Evolutionary conservation across 148 eudicot genomes (phyloP).

Genomic region (Amaranthus palmeri): DNA sequence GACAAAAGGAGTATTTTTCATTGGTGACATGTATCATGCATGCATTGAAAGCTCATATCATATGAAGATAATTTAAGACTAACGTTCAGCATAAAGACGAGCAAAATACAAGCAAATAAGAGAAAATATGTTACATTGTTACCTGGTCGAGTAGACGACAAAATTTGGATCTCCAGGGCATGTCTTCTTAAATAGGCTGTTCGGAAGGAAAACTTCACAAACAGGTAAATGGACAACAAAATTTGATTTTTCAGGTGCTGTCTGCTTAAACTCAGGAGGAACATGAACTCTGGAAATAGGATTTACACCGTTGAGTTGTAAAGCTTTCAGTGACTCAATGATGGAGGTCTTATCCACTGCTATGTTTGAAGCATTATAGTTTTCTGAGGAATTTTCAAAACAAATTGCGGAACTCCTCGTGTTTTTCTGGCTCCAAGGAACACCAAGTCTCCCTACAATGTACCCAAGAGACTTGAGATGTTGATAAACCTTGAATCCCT

Average conservation of each 20-base stretch:
- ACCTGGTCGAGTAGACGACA: constrained; percentile 60
- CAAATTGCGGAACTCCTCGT: constrained; percentile 19
- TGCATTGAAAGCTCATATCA: neutral
- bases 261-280: constrained; percentile 71
- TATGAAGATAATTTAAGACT: neutral
- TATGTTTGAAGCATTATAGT: neutral
- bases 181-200: constrained; percentile 80
- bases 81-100: neutral
- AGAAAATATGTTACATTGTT: constrained; percentile 43
- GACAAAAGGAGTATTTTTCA: neutral
- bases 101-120: neutral
- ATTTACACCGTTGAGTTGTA: constrained; percentile 46
- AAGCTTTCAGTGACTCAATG: constrained; percentile 35
- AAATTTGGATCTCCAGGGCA: constrained; percentile 75
- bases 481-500: constrained; percentile 65
- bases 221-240: constrained; percentile 50
- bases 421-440: constrained; percentile 63
- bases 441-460: constrained; percentile 61
- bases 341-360: constrained; percentile 21
- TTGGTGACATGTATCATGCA: neutral
- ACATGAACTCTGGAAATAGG: constrained; percentile 65
- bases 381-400: constrained; percentile 24
- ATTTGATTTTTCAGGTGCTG: constrained; percentile 64
- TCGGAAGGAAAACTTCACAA: constrained; percentile 84
- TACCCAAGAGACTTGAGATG: constrained; percentile 82